These are phyloP conservation scores for Colletotrichum abscissum DNA, from an alignment of 2,329 filamentous ascomycete species.

Conservation along the genomic window DNA sequence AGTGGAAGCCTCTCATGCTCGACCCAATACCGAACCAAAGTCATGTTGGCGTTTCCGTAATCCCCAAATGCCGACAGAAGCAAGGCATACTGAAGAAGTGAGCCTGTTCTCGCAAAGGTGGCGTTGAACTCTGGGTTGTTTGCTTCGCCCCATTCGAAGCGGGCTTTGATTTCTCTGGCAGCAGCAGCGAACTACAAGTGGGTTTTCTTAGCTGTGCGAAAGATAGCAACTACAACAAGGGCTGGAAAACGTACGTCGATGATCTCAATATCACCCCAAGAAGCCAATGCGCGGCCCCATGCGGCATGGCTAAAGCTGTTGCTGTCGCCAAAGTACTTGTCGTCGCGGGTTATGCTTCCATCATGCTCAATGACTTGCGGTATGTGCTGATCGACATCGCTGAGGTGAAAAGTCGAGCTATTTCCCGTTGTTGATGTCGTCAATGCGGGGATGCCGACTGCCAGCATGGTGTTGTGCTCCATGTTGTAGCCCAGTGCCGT, in stretches of 20 bases:
- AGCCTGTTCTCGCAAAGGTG: constrained; percentile 16
- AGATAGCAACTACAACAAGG: not conserved
- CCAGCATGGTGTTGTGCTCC: constrained; percentile 23
- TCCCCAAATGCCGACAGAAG: constrained; percentile 8
- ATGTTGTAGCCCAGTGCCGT: constrained; percentile 27
- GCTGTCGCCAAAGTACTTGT: constrained; percentile 43
- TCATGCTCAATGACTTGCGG: constrained; percentile 47
- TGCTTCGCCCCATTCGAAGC: constrained; percentile 38
- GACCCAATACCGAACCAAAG: constrained; percentile 9
- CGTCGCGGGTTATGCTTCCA: constrained; percentile 43
- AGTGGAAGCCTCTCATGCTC: constrained; percentile 17
- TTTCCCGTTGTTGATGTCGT: constrained; percentile 42
- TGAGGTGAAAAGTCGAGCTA: constrained; percentile 41
- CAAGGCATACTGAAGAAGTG: constrained; percentile 8
- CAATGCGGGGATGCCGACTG: constrained; percentile 30
- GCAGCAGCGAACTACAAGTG: constrained; percentile 36
- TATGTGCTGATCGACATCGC: constrained; percentile 41
- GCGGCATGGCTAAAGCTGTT: constrained; percentile 42
- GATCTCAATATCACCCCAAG: constrained; percentile 7
- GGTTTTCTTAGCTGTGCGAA: not conserved
- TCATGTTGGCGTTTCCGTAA: not conserved
- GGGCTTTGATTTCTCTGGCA: constrained; percentile 40
- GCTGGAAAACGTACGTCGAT: not conserved
- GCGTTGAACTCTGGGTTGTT: constrained; percentile 40
- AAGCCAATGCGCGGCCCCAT: constrained; percentile 37